Conservation (phyloP, 2,329 filamentous ascomycete species). For the Sarocladiaceae sp. region DNA sequence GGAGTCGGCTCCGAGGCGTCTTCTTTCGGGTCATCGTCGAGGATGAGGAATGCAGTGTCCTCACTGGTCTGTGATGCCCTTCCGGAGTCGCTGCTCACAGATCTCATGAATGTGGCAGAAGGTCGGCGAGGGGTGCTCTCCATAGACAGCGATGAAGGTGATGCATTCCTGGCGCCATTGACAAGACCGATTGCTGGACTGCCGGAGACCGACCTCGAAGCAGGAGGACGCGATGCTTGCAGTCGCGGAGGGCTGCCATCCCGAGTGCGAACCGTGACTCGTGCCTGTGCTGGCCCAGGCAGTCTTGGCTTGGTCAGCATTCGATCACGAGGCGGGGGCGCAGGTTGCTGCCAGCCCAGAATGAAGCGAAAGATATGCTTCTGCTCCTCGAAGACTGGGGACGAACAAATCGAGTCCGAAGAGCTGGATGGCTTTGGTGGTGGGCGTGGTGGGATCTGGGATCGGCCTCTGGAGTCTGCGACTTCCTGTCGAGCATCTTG, state of each 20-base stretch:
- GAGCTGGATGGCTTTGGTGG: conserved; percentile 23
- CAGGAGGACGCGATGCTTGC: conserved; percentile 33
- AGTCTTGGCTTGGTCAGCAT: conserved; percentile 66
- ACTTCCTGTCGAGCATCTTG: conserved; percentile 47
- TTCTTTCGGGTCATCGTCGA: conserved; percentile 6
- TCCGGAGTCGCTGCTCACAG: conserved; percentile 12
- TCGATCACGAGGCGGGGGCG: conserved; percentile 52
- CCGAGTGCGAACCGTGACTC: conserved; percentile 42
- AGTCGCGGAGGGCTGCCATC: conserved; percentile 34
- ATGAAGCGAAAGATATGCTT: conserved; percentile 71
- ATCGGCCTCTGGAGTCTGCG: conserved; percentile 36
- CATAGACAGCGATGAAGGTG: conserved; percentile 27
- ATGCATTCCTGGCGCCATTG: conserved; percentile 47
- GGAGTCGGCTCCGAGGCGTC: background rate
- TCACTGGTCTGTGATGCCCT: conserved; percentile 16
- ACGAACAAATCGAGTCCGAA: conserved; percentile 49
- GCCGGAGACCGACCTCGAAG: conserved; percentile 45
- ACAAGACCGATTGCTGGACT: conserved; percentile 41
- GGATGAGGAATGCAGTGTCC: conserved; percentile 10
- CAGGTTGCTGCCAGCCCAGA: conserved; percentile 59
- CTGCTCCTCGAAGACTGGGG: conserved; percentile 50
- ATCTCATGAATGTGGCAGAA: conserved; percentile 17
- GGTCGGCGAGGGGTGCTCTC: conserved; percentile 19
- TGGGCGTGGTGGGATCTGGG: conserved; percentile 18
- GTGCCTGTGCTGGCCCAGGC: conserved; percentile 64